phyloP scores from a whole-genome alignment of 352 stramenopile species.

The Globisporangium nodosum region DNA sequence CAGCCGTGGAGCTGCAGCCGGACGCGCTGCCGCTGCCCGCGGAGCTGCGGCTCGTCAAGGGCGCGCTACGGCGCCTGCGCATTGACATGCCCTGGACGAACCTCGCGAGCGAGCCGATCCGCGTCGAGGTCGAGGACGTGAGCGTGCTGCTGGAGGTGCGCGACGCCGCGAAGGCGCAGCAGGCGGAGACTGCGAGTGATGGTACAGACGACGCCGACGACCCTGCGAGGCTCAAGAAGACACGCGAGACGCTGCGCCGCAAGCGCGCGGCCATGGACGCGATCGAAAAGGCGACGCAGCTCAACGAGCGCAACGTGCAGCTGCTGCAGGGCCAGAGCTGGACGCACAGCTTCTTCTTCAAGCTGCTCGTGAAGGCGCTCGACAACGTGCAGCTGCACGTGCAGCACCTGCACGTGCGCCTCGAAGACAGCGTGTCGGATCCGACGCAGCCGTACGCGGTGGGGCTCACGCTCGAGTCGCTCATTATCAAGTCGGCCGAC shows the following conservation, averaged over 20 bases:
- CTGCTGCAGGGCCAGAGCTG: slow-evolving; percentile 24
- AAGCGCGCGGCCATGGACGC: slow-evolving; percentile 77
- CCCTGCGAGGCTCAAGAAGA: slow-evolving; percentile 15
- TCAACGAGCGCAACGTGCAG: slow-evolving; percentile 38
- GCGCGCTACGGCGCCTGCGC: slow-evolving; percentile 65
- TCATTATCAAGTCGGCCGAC: slow-evolving; percentile 81
- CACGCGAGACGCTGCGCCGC: slow-evolving; percentile 42
- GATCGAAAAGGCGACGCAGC: slow-evolving; percentile 67
- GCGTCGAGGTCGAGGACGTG: slow-evolving; percentile 73
- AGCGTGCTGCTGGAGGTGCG: slow-evolving; percentile 60
- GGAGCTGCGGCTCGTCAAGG: slow-evolving; percentile 65
- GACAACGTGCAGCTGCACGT: slow-evolving; percentile 84
- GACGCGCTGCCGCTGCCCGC: slow-evolving; percentile 64
- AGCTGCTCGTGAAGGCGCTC: slow-evolving; percentile 72
- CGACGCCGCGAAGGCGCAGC: slow-evolving; percentile 10
- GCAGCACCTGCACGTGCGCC: slow-evolving; percentile 64
- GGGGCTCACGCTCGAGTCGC: slow-evolving; percentile 67
- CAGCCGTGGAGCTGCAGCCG: slow-evolving; percentile 71
- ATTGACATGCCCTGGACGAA: slow-evolving; percentile 79
- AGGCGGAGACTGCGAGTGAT: slow-evolving; percentile 7
- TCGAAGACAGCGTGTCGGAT: slow-evolving; percentile 65
- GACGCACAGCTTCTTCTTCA: slow-evolving; percentile 76
- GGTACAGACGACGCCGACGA: not conserved
- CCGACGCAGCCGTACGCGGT: slow-evolving; percentile 42
- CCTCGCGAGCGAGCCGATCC: slow-evolving; percentile 62